These are phyloP conservation scores for Nannochloropsis granulata DNA, from an alignment of 108 stramenopile species.

Conservation along the genomic window DNA sequence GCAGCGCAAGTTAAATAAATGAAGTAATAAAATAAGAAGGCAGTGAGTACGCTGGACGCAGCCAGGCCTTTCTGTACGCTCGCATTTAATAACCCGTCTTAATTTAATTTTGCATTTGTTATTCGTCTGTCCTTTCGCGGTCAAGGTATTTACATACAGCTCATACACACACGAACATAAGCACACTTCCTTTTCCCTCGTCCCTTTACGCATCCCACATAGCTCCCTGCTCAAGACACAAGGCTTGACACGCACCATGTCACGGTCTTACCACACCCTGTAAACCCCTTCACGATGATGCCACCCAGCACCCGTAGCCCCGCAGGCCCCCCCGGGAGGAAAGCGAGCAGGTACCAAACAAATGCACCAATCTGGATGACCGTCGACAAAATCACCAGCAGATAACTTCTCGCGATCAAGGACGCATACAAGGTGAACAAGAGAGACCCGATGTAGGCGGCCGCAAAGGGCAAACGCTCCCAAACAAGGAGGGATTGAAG, in stretches of 20 bases:
- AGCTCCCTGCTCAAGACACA: not conserved
- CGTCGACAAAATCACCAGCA: constrained; percentile 1
- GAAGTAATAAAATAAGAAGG: too few species aligned
- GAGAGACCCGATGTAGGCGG: constrained; percentile 21
- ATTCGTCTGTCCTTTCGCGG: too few species aligned
- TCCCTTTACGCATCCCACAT: too few species aligned
- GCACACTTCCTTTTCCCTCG: too few species aligned
- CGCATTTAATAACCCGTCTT: too few species aligned
- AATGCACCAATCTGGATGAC: constrained; percentile 5
- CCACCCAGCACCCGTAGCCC: not conserved
- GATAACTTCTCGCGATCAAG: not conserved
- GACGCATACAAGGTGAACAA: constrained; percentile 21
- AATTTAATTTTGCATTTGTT: too few species aligned
- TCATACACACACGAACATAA: too few species aligned
- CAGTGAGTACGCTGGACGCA: too few species aligned
- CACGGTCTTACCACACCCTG: not conserved
- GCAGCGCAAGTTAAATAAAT: too few species aligned
- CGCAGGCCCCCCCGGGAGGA: constrained; percentile 14
- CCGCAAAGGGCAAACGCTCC: constrained; percentile 23
- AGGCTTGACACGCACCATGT: not conserved
- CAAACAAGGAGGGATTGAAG: not conserved
- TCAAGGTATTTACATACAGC: too few species aligned
- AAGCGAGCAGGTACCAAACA: constrained; percentile 8
- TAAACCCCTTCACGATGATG: not conserved
- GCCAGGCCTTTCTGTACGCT: too few species aligned